Conservation (phyloP, 2,329 filamentous ascomycete species). For the Berkeleyomyces basicola region DNA sequence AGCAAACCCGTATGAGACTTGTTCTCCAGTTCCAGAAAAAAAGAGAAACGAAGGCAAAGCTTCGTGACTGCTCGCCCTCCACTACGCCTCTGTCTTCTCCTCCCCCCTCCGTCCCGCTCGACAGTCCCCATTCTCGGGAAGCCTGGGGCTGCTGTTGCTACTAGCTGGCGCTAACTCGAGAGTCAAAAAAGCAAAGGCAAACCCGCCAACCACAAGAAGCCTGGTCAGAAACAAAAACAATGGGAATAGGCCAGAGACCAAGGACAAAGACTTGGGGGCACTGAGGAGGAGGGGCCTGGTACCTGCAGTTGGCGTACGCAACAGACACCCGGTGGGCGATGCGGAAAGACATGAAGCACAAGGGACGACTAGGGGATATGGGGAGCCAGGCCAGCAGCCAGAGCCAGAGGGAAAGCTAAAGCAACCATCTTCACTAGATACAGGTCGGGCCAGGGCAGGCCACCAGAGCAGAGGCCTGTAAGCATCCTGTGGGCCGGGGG, state of each 20-base stretch:
- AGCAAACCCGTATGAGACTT: background rate
- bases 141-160: background rate
- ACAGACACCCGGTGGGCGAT: background rate
- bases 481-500: background rate
- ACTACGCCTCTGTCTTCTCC: background rate
- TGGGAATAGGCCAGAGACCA: background rate
- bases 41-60: background rate
- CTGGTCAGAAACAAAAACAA: background rate
- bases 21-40: background rate
- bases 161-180: background rate
- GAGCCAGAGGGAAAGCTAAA: background rate
- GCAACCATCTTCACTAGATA: background rate
- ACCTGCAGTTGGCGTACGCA: slow-evolving; percentile 1
- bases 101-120: background rate
- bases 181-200: background rate
- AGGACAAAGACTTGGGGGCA: background rate
- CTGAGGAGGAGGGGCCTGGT: background rate
- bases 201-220: background rate
- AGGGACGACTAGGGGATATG: background rate
- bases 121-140: background rate
- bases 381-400: background rate
- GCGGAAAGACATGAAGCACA: background rate
- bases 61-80: background rate
- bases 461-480: background rate
- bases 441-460: background rate